Evolutionary conservation across 148 eudicot species (phyloP).

Genomic region (Cornus suecica): DNA sequence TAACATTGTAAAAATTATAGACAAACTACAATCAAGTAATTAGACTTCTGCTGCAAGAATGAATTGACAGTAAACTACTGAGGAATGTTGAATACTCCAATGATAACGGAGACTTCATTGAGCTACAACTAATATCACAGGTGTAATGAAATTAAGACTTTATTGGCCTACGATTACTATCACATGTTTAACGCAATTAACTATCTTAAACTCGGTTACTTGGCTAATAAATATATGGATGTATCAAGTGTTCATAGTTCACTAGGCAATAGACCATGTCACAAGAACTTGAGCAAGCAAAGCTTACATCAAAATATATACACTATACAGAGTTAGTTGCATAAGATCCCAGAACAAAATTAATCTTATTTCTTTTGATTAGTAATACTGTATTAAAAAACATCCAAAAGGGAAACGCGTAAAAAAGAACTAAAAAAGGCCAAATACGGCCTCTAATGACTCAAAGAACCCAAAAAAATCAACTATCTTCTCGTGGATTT

Average conservation of each 20-base stretch:
- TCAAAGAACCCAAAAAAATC: too few species aligned
- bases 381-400: too few species aligned
- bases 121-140: neutral
- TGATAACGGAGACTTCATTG: neutral
- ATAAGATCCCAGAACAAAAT: too few species aligned
- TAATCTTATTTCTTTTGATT: too few species aligned
- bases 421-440: too few species aligned
- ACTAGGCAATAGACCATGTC: neutral
- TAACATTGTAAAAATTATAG: neutral
- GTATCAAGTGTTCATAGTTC: neutral
- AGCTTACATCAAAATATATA: too few species aligned
- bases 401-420: too few species aligned
- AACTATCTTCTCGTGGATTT: too few species aligned
- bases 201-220: too few species aligned
- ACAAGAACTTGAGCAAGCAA: neutral
- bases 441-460: too few species aligned
- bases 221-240: too few species aligned
- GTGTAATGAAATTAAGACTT: neutral
- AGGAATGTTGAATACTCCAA: neutral
- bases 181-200: neutral
- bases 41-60: neutral
- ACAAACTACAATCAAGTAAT: neutral
- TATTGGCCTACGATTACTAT: neutral
- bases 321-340: too few species aligned
- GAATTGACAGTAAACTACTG: neutral